Evolutionary conservation across 108 stramenopile genomes (phyloP).

Genomic region (Pseudonitzschia multiseries): DNA sequence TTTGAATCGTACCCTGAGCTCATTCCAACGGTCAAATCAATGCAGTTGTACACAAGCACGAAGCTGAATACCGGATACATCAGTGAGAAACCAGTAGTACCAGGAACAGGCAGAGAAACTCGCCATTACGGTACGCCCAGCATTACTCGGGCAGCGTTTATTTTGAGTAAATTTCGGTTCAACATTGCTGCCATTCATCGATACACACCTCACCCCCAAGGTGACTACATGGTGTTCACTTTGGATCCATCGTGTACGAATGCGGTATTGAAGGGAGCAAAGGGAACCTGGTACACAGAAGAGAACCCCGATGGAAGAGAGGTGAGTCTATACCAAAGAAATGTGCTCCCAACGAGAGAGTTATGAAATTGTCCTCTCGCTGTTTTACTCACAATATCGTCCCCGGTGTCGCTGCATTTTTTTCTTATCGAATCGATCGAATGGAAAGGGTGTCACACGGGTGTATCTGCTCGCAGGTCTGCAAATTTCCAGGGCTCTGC

Average conservation of each 20-base stretch:
- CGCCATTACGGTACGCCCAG: slow-evolving; percentile 78
- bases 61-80: slow-evolving; percentile 63
- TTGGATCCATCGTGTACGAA: slow-evolving; percentile 81
- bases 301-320: slow-evolving; percentile 68
- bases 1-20: slow-evolving; percentile 81
- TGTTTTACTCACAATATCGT: not conserved
- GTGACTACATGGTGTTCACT: slow-evolving; percentile 87
- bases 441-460: slow-evolving; percentile 54
- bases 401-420: not conserved
- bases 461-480: slow-evolving; percentile 85
- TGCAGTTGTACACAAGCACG: slow-evolving; percentile 78
- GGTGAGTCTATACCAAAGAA: slow-evolving; percentile 31
- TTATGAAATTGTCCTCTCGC: not conserved
- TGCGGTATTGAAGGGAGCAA: slow-evolving; percentile 78
- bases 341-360: not conserved
- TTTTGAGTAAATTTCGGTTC: slow-evolving; percentile 75
- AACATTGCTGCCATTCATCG: slow-evolving; percentile 89
- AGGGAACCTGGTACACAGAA: slow-evolving; percentile 89
- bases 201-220: slow-evolving; percentile 77
- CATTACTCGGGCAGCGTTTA: slow-evolving; percentile 76
- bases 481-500: slow-evolving; percentile 68
- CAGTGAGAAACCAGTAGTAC: slow-evolving; percentile 65
- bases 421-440: not conserved
- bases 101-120: slow-evolving; percentile 60
- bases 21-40: slow-evolving; percentile 79